A percentile compares a stretch with the other conserved stretches of the same genome.
These are phyloP conservation scores for Gyromitra esculenta DNA, from an alignment of 2,329 filamentous ascomycete species.

Conservation along the genomic window DNA sequence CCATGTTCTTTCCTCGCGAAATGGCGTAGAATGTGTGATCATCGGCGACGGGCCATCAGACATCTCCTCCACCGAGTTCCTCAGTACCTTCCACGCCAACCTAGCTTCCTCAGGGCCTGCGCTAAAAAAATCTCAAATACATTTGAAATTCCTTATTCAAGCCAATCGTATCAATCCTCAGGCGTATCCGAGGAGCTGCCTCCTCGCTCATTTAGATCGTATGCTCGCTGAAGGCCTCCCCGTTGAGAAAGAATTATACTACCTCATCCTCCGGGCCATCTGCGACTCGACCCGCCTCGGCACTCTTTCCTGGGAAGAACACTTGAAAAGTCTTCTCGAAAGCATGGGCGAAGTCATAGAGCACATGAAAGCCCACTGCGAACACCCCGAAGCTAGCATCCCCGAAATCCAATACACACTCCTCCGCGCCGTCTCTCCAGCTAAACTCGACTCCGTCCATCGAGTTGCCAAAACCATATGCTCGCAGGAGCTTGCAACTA, in stretches of 20 bases:
- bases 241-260: slow-evolving; percentile 52
- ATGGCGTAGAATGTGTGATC: slow-evolving; percentile 56
- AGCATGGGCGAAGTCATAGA: slow-evolving; percentile 22
- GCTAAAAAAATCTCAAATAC: slow-evolving; percentile 43
- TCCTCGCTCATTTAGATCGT: slow-evolving; percentile 28
- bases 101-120: slow-evolving; percentile 7
- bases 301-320: not conserved
- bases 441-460: slow-evolving; percentile 11
- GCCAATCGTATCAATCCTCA: slow-evolving; percentile 33
- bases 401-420: slow-evolving; percentile 47
- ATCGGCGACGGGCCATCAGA: slow-evolving; percentile 61
- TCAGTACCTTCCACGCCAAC: slow-evolving; percentile 55
- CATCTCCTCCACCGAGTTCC: slow-evolving; percentile 58
- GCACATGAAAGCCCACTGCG: slow-evolving; percentile 40
- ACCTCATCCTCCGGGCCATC: slow-evolving; percentile 51
- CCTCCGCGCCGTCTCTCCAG: slow-evolving; percentile 38
- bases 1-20: not conserved
- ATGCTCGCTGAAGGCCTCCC: slow-evolving; percentile 31
- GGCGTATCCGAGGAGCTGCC: slow-evolving; percentile 43
- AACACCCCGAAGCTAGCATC: not conserved
- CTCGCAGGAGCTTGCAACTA: slow-evolving; percentile 1
- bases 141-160: slow-evolving; percentile 52
- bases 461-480: slow-evolving; percentile 32
- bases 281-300: slow-evolving; percentile 40
- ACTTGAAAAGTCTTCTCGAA: not conserved